Percentiles rank a stretch among this genome's conserved stretches.
These are phyloP conservation scores for Tricholoma furcatifolium DNA, from an alignment of 768 basidiomycete genomes.

Conservation along the genomic window DNA sequence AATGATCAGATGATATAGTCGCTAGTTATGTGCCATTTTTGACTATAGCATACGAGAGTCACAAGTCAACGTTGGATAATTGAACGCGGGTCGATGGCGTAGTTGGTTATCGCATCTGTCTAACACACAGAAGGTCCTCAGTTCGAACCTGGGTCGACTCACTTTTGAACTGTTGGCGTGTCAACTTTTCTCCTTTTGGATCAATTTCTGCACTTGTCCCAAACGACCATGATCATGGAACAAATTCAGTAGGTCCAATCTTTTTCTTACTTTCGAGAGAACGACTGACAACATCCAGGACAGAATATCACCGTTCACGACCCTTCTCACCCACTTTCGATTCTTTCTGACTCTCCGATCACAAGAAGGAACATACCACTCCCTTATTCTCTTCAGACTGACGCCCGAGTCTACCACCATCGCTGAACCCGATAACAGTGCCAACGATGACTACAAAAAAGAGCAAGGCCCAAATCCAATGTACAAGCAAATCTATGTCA, in stretches of 20 bases:
- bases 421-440: slow-evolving; percentile 6
- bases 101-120: slow-evolving; percentile 85
- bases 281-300: no score
- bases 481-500: slow-evolving; percentile 60
- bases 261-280: no score
- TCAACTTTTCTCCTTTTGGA: no score
- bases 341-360: slow-evolving; percentile 63
- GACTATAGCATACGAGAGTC: no score
- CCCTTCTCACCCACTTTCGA: slow-evolving; percentile 54
- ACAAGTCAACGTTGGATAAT: no score
- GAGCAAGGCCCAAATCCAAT: slow-evolving; percentile 8
- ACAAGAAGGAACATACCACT: slow-evolving; percentile 54
- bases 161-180: slow-evolving; percentile 3
- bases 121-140: slow-evolving; percentile 62
- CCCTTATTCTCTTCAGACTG: slow-evolving; percentile 65
- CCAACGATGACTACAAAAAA: not conserved
- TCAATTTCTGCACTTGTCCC: no score
- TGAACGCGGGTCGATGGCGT: slow-evolving; percentile 60
- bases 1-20: no score
- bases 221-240: no score
- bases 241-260: no score
- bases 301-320: slow-evolving; percentile 44
- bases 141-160: slow-evolving; percentile 36
- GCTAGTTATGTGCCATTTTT: no score
- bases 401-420: slow-evolving; percentile 26